These are phyloP conservation scores for Nymphaea thermarum DNA, from an alignment of 164 flowering plant genomes.

Conservation along the genomic window DNA sequence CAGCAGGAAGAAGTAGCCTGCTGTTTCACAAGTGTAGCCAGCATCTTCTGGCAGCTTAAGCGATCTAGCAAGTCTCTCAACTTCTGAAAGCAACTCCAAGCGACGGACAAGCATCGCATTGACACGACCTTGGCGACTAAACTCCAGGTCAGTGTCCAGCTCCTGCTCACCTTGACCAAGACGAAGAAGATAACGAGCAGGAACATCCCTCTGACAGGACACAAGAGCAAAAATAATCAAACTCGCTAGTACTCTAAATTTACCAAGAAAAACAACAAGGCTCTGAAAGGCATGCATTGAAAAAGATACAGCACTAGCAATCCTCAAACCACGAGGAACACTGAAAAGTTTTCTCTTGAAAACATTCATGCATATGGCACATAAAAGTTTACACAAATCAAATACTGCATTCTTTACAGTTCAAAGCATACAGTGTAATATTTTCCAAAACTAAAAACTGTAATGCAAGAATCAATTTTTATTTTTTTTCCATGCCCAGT, in stretches of 20 bases:
- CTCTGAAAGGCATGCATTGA: background rate
- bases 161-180: conserved; percentile 99
- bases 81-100: conserved; percentile 81
- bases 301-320: too few relatives aligned
- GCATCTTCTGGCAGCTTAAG: conserved; percentile 94
- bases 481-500: too few relatives aligned
- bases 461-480: too few relatives aligned
- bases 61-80: conserved; percentile 89
- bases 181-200: conserved; percentile 98
- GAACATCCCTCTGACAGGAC: conserved; percentile 78
- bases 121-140: conserved; percentile 97
- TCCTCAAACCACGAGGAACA: too few relatives aligned
- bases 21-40: conserved; percentile 97
- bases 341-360: too few relatives aligned
- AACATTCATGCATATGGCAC: too few relatives aligned
- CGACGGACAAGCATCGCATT: conserved; percentile 98
- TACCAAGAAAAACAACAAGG: background rate
- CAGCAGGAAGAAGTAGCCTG: conserved; percentile 96
- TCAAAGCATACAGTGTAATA: too few relatives aligned
- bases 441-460: too few relatives aligned
- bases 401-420: too few relatives aligned
- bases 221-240: too few relatives aligned
- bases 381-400: too few relatives aligned
- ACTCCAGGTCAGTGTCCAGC: conserved; percentile 93
- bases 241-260: too few relatives aligned